Evolutionary conservation across 345 rosid species (phyloP).

Genomic region (Laguncularia racemosa): DNA sequence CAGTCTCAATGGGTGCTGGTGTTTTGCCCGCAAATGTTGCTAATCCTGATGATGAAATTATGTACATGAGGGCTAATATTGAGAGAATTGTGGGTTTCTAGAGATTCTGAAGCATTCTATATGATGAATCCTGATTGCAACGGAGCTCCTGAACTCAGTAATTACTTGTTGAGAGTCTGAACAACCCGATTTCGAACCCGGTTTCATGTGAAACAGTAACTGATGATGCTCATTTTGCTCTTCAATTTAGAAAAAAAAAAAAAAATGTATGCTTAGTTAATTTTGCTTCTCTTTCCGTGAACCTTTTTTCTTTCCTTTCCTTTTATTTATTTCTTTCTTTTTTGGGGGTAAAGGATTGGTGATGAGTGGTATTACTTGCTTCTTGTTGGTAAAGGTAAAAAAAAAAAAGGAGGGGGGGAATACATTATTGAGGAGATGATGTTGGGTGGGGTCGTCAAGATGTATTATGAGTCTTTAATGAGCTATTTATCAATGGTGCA

Average conservation of each 20-base stretch:
- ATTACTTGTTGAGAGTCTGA: constrained; percentile 84
- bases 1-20: constrained; percentile 97
- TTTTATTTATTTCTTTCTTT: not conserved
- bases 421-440: constrained; percentile 13
- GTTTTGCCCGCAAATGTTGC: constrained; percentile 47
- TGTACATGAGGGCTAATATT: constrained; percentile 94
- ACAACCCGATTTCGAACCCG: not conserved
- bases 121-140: constrained; percentile 99
- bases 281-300: not conserved
- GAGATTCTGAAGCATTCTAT: constrained; percentile 97
- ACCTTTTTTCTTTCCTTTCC: no score
- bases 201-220: not conserved
- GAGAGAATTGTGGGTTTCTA: constrained; percentile 91
- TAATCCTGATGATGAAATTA: constrained; percentile 34
- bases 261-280: constrained; percentile 16
- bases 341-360: constrained; percentile 23
- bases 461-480: constrained; percentile 29
- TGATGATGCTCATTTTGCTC: constrained; percentile 18
- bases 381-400: constrained; percentile 27
- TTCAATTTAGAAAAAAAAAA: constrained; percentile 11
- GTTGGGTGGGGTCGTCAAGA: constrained; percentile 30
- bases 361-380: constrained; percentile 13
- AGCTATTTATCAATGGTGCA: constrained; percentile 20
- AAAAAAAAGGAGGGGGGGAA: no score
- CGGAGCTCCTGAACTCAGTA: constrained; percentile 94